Evolutionary conservation across 164 flowering plant species (phyloP).

Genomic region (Berberis thunbergii): DNA sequence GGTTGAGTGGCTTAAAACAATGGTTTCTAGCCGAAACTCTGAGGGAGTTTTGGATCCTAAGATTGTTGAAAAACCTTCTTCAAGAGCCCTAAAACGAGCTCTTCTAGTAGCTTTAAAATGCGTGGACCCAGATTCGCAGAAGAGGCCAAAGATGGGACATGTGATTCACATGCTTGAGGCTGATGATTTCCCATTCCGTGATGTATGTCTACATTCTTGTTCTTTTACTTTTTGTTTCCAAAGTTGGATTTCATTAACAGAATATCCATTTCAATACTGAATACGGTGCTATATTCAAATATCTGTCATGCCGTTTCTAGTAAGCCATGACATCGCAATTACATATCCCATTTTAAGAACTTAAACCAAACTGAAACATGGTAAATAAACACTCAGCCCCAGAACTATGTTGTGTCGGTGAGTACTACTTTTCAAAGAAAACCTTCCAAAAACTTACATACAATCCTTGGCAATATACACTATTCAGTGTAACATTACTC

Average conservation of each 20-base stretch:
- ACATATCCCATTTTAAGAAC: too few relatives aligned
- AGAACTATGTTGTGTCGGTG: too few relatives aligned
- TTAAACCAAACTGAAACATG: too few relatives aligned
- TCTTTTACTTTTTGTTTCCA: background rate
- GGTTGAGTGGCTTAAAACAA: slow-evolving; percentile 67
- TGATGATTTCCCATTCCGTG: slow-evolving; percentile 40
- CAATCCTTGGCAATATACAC: too few relatives aligned
- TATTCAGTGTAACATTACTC: too few relatives aligned
- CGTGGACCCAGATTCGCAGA: slow-evolving; percentile 60
- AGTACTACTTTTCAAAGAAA: too few relatives aligned
- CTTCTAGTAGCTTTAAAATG: slow-evolving; percentile 67
- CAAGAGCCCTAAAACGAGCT: slow-evolving; percentile 51
- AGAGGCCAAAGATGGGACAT: slow-evolving; percentile 75
- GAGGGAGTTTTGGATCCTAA: slow-evolving; percentile 66
- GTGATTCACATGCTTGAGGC: slow-evolving; percentile 66
- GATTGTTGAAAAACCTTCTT: slow-evolving; percentile 45
- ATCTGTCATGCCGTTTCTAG: too few relatives aligned
- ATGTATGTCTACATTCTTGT: slow-evolving; percentile 24
- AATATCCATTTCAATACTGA: background rate
- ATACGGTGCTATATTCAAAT: too few relatives aligned
- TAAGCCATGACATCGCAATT: too few relatives aligned
- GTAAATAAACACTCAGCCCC: too few relatives aligned
- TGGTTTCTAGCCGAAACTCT: slow-evolving; percentile 45
- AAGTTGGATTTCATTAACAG: background rate
- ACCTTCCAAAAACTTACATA: too few relatives aligned